phyloP scores from a whole-genome alignment of 108 stramenopile genomes.

The Conticribra guillardii region DNA sequence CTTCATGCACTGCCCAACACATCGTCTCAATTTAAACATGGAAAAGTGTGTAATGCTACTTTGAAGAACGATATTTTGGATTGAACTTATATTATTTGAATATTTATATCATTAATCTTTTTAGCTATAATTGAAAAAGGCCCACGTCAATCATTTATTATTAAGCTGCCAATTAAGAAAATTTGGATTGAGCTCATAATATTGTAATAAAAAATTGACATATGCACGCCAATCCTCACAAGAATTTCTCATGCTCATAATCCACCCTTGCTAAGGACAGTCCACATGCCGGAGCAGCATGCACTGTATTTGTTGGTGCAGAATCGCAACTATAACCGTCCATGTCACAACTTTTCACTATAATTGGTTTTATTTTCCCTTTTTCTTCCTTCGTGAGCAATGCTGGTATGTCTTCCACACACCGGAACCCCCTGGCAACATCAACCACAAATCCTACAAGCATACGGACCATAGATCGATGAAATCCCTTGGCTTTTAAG shows the following conservation, averaged over 20 bases:
- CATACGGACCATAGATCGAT: conserved; percentile 79
- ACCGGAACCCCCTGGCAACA: conserved; percentile 52
- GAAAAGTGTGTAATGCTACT: neutral
- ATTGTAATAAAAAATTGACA: neutral
- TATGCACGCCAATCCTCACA: conserved; percentile 1
- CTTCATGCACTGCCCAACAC: no score
- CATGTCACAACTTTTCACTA: no score
- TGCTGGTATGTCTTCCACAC: conserved; percentile 19
- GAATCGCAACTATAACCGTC: conserved; percentile 19
- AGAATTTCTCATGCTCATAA: conserved; percentile 35
- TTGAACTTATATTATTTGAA: neutral
- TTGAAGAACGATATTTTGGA: no score
- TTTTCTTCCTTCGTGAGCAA: conserved; percentile 14
- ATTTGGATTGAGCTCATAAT: neutral
- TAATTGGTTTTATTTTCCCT: no score
- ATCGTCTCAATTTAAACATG: neutral
- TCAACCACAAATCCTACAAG: conserved; percentile 82
- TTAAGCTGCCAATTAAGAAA: no score
- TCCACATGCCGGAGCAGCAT: conserved; percentile 75
- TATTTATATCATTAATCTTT: neutral
- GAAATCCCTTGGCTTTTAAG: conserved; percentile 76
- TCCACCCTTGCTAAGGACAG: conserved; percentile 59
- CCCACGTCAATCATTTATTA: neutral
- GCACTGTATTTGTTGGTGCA: conserved; percentile 43
- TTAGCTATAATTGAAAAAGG: neutral